Conservation (phyloP, 805 yeast species). For the Zygosaccharomyces kombuchaensis region DNA sequence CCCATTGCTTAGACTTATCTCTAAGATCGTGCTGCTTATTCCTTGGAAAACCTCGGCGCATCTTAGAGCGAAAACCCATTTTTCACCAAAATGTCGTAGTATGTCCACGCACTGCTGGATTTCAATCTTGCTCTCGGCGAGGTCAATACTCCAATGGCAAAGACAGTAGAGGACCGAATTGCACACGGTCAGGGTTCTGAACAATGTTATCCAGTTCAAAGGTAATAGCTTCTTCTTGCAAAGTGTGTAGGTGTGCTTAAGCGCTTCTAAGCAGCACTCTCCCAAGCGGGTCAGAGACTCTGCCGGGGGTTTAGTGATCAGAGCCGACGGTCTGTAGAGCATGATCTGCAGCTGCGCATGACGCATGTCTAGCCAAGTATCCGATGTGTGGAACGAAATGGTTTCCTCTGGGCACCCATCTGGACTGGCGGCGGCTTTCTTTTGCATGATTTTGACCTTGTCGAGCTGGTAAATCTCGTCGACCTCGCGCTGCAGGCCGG, state of each 20-base stretch:
- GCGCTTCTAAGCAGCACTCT: slow-evolving; percentile 42
- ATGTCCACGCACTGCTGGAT: slow-evolving; percentile 45
- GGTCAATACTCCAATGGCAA: slow-evolving; percentile 44
- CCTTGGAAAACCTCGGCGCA: slow-evolving; percentile 43
- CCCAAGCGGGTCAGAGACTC: slow-evolving; percentile 42
- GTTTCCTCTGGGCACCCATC: slow-evolving; percentile 12
- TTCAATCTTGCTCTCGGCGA: slow-evolving; percentile 44
- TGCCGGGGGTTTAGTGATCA: slow-evolving; percentile 43
- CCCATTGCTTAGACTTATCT: slow-evolving; percentile 39
- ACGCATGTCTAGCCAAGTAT: slow-evolving; percentile 37
- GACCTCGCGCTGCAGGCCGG: slow-evolving; percentile 34
- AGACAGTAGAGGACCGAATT: slow-evolving; percentile 45
- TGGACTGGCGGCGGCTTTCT: slow-evolving; percentile 11
- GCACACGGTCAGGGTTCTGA: slow-evolving; percentile 45
- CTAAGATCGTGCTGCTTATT: slow-evolving; percentile 42
- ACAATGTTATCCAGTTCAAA: slow-evolving; percentile 47
- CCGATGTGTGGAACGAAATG: slow-evolving; percentile 36
- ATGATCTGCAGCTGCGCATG: slow-evolving; percentile 45
- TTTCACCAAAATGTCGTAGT: slow-evolving; percentile 42
- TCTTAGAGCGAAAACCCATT: slow-evolving; percentile 45
- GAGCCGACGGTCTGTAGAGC: slow-evolving; percentile 47
- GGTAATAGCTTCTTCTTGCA: slow-evolving; percentile 44
- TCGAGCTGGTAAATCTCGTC: slow-evolving; percentile 30
- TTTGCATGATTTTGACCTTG: slow-evolving; percentile 23
- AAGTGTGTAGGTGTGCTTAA: slow-evolving; percentile 44